phyloP scores from a whole-genome alignment of 176 grass and related monocot species.

The Elaeis guineensis region DNA sequence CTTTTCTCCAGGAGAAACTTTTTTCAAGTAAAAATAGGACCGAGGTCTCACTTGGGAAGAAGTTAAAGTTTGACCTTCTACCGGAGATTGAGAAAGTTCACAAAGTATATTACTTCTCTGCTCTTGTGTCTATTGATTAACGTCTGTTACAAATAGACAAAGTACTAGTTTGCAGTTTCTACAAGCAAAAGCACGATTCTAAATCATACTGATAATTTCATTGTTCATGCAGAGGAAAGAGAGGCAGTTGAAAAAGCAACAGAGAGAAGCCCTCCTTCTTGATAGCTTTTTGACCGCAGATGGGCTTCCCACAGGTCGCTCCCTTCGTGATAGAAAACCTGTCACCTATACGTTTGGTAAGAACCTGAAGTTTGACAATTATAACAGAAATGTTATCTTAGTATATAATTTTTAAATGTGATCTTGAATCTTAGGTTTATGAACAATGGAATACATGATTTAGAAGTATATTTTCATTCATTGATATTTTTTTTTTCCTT shows the following conservation, averaged over 20 bases:
- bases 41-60: slow-evolving; percentile 86
- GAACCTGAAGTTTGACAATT: slow-evolving; percentile 14
- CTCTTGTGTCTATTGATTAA: too few species aligned
- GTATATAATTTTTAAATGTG: neutral
- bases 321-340: slow-evolving; percentile 78
- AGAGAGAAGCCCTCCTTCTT: slow-evolving; percentile 88
- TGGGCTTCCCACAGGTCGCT: slow-evolving; percentile 69
- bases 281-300: slow-evolving; percentile 62
- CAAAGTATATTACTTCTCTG: slow-evolving; percentile 38
- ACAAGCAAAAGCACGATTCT: neutral
- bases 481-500: too few species aligned
- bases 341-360: slow-evolving; percentile 98
- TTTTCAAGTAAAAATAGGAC: slow-evolving; percentile 87
- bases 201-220: slow-evolving; percentile 14
- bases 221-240: slow-evolving; percentile 71
- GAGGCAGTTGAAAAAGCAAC: slow-evolving; percentile 82
- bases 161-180: too few species aligned
- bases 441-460: too few species aligned
- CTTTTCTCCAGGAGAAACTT: slow-evolving; percentile 72
- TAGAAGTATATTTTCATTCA: too few species aligned
- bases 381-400: neutral
- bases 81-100: slow-evolving; percentile 94
- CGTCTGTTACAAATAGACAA: too few species aligned
- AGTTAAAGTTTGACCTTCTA: slow-evolving; percentile 77
- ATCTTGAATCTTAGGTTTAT: too few species aligned